Conservation (phyloP, 768 basidiomycete species). For the Lactifluus rugatus region DNA sequence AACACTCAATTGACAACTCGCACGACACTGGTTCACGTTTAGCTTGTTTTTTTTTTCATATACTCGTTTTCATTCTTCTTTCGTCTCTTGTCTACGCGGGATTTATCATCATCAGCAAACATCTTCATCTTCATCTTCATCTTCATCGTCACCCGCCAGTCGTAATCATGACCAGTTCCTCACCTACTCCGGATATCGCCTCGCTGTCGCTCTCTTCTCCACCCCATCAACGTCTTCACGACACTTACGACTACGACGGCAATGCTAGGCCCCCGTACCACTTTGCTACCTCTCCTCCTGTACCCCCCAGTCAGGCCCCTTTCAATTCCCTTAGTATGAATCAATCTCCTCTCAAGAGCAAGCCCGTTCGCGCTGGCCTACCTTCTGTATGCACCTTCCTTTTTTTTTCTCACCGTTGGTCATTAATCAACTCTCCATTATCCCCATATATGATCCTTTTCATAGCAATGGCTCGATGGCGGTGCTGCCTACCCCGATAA, state of each 20-base stretch:
- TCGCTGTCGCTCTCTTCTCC: constrained; percentile 60
- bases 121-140: background rate
- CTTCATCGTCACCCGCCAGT: background rate
- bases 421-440: constrained; percentile 1
- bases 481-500: constrained; percentile 41
- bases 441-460: constrained; percentile 18
- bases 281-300: constrained; percentile 56
- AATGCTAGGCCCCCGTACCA: constrained; percentile 54
- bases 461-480: constrained; percentile 82
- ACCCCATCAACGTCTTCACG: constrained; percentile 72
- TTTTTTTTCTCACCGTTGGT: constrained; percentile 17
- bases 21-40: background rate
- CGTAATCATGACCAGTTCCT: constrained; percentile 69
- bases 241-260: constrained; percentile 76
- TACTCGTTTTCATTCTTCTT: background rate
- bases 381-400: constrained; percentile 48
- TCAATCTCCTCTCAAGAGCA: constrained; percentile 68
- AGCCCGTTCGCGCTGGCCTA: constrained; percentile 58
- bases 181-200: constrained; percentile 63
- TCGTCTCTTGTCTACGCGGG: background rate
- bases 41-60: background rate
- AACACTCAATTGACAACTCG: background rate
- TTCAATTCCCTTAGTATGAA: constrained; percentile 45
- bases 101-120: background rate
- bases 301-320: constrained; percentile 38